Evolutionary conservation across 805 yeast genomes (phyloP), one percentile per base, ranked within the genome.

Genomic region (Spathaspora sp.): DNA sequence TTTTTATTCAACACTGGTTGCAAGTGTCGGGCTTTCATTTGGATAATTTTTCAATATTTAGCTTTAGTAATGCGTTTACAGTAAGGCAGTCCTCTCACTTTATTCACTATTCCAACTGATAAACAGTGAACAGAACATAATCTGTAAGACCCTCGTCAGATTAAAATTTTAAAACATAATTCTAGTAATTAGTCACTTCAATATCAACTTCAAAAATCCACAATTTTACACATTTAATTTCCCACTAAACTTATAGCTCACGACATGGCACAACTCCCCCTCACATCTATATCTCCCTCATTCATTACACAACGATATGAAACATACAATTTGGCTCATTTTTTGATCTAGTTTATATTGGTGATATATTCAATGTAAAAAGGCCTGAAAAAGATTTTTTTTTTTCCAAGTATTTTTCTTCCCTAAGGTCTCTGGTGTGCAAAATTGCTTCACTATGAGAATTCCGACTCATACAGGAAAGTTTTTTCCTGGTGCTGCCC

Each of bases 261-360:
- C 40, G 18, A 35, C 8, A n/a, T 14, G 3, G 9, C 18, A 35
- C 17, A 35, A 29, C 17, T 14, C 14, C 17, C 40, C 7, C 40
- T 35, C 40, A 35, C 40, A 35, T 35, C 40, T 17, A n/a, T 35
- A 17, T 35, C 40, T 35, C 17, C 40, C 14, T 35, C 40, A n/a
- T 35, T 35, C n/a, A n/a, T 16, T 35, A 11, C 40, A 35, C 40
- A 35, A 14, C 14, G 40, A 35, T 35, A 35, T 29, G 46, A 51
- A n/a, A 67, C 73, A 67, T 68, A 68, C 73, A 60, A 63, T 55
- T 58, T 62, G 66, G 62, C 69, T 65, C 69, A 65, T 65, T 61
- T n/a, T 58, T 62, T 55, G 47, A 18, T 38, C 40, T 35, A 42
- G 47, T 48, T 48, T 38, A 29, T 49, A 29, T 51, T 49, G 53